Percentiles rank a stretch among this genome's conserved stretches.
Conservation (phyloP, 2,329 filamentous ascomycete species). For the Cytospora leucostoma region DNA sequence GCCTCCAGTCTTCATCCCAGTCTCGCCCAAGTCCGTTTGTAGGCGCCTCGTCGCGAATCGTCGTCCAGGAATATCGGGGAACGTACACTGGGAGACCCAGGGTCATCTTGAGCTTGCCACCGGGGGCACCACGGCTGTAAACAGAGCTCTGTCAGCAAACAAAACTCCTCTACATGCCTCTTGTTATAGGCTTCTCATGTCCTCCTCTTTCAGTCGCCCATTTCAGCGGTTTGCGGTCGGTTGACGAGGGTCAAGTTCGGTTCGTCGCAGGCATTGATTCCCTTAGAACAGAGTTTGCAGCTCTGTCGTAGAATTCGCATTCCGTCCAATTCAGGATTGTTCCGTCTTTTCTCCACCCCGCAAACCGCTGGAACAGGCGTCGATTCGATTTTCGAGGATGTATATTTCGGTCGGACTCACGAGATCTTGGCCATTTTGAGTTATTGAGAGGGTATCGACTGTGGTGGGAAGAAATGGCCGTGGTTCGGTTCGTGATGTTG, state of each 20-base stretch:
- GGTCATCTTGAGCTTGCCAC: constrained; percentile 99
- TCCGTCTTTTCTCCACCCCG: constrained; percentile 6
- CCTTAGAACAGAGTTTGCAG: constrained; percentile 8
- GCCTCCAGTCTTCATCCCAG: constrained; percentile 24
- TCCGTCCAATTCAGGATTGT: not conserved
- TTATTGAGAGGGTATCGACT: constrained; percentile 24
- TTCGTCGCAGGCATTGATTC: not conserved
- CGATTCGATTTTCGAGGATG: not conserved
- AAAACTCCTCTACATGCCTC: not conserved
- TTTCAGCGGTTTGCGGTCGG: constrained; percentile 17
- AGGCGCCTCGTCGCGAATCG: constrained; percentile 21
- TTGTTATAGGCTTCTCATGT: not conserved
- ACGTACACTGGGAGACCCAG: constrained; percentile 99
- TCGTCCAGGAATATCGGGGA: constrained; percentile 29
- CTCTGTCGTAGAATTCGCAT: constrained; percentile 7
- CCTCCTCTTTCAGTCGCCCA: constrained; percentile 17
- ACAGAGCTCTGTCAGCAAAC: constrained; percentile 38
- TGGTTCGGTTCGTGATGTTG: constrained; percentile 26
- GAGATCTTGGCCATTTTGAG: constrained; percentile 30
- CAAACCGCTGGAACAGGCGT: constrained; percentile 25
- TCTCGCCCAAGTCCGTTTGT: constrained; percentile 10
- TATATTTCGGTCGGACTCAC: constrained; percentile 19
- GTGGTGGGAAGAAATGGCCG: constrained; percentile 26
- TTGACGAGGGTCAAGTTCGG: not conserved
- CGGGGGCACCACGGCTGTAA: constrained; percentile 80